phyloP scores from a whole-genome alignment of 805 yeast species.

The Candida pseudofarinosa region DNA sequence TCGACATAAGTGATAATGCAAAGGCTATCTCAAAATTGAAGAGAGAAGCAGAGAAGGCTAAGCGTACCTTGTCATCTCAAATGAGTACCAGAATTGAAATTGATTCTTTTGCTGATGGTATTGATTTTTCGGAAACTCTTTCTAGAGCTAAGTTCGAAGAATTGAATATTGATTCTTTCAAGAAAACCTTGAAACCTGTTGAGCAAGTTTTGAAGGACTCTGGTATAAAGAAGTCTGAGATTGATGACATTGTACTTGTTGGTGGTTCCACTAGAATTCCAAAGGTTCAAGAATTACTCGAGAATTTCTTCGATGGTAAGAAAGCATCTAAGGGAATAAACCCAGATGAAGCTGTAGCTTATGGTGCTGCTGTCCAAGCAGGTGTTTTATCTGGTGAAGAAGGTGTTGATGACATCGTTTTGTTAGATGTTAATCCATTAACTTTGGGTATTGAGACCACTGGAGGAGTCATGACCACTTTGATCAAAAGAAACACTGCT shows the following conservation, averaged over 20 bases:
- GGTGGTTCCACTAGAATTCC: constrained; percentile 52
- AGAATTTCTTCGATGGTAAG: constrained; percentile 53
- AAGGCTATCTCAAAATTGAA: constrained; percentile 44
- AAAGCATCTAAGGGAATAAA: constrained; percentile 46
- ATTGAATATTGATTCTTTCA: constrained; percentile 42
- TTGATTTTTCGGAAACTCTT: constrained; percentile 44
- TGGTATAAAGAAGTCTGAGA: constrained; percentile 41
- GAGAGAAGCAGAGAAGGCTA: constrained; percentile 48
- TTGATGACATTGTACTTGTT: constrained; percentile 45
- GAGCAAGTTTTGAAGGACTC: constrained; percentile 45
- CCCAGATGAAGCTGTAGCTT: constrained; percentile 50
- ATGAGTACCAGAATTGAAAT: constrained; percentile 41
- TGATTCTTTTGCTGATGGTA: constrained; percentile 46
- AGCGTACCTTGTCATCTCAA: constrained; percentile 46
- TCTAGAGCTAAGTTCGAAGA: constrained; percentile 49
- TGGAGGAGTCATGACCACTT: constrained; percentile 98
- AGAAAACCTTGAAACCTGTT: constrained; percentile 45
- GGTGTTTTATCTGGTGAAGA: constrained; percentile 96
- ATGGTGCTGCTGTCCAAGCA: constrained; percentile 96
- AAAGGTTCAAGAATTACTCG: constrained; percentile 46
- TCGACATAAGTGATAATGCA: constrained; percentile 37
- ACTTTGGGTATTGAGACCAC: constrained; percentile 99
- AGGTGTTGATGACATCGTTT: constrained; percentile 91
- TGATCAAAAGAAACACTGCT: constrained; percentile 98
- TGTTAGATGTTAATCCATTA: constrained; percentile 96